A percentile compares a stretch with the other conserved stretches of the same genome.
Evolutionary conservation across 306 rosid genomes (phyloP).

Genomic region (Clitoria ternatea): DNA sequence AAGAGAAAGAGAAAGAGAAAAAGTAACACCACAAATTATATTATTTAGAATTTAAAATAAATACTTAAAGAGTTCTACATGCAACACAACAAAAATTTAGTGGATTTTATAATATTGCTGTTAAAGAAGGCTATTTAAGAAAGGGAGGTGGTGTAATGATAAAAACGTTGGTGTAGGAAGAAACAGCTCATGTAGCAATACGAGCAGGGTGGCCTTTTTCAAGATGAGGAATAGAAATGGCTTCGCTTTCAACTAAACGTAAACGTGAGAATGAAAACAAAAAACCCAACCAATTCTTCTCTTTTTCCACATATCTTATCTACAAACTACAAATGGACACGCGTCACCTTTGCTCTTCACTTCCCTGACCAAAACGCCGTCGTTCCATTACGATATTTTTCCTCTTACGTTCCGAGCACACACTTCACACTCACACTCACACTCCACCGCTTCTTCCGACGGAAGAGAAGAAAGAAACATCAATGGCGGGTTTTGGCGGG

Average conservation of each 20-base stretch:
- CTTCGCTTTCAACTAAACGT: background rate
- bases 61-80: no score
- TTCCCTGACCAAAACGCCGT: conserved; percentile 11
- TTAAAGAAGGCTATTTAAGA: no score
- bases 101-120: no score
- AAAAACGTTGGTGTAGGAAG: no score
- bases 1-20: no score
- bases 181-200: no score
- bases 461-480: conserved; percentile 11
- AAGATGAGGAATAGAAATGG: background rate
- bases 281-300: background rate
- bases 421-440: background rate
- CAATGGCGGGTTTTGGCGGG: conserved; percentile 62
- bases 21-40: no score
- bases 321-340: conserved; percentile 47
- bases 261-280: no score
- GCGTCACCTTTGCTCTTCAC: conserved; percentile 36
- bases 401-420: background rate
- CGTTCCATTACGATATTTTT: background rate
- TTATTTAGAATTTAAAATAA: no score
- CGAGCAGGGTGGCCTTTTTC: background rate
- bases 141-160: no score
- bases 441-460: background rate
- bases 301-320: conserved; percentile 48
- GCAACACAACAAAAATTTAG: no score